phyloP scores from a whole-genome alignment of 1,139 yeast species.

The Debaryomycetaceae sp. region DNA sequence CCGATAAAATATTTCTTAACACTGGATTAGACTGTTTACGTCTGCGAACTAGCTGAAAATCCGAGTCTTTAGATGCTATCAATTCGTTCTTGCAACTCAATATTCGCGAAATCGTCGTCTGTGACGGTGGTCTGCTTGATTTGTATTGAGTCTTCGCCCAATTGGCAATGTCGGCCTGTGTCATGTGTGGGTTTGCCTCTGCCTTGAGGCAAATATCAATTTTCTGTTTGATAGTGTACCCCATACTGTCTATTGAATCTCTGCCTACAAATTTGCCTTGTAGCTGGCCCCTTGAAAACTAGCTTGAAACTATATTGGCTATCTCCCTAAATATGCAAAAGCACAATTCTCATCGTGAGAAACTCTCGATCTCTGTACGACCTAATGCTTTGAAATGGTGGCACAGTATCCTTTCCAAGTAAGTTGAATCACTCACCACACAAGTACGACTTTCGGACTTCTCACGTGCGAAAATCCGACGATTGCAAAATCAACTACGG shows the following conservation, averaged over 20 bases:
- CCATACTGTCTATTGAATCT: conserved; percentile 28
- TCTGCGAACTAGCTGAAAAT: conserved; percentile 50
- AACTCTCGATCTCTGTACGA: too few species aligned
- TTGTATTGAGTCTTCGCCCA: conserved; percentile 62
- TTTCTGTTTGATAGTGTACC: conserved; percentile 60
- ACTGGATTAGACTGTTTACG: conserved; percentile 56
- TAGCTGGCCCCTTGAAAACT: too few species aligned
- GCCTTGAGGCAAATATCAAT: conserved; percentile 66
- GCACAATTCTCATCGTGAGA: too few species aligned
- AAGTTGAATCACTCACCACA: neutral
- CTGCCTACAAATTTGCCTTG: too few species aligned
- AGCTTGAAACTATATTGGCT: too few species aligned
- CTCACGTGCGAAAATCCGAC: neutral
- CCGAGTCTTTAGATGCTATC: conserved; percentile 57
- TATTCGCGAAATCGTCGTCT: conserved; percentile 63
- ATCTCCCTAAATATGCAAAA: too few species aligned
- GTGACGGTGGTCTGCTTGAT: conserved; percentile 55
- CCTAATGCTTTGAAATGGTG: too few species aligned
- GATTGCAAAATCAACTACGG: neutral
- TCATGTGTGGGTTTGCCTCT: conserved; percentile 63
- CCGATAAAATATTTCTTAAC: conserved; percentile 54
- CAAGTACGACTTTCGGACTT: neutral
- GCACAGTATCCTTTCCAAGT: neutral
- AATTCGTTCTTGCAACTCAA: conserved; percentile 56
- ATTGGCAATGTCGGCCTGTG: conserved; percentile 60